phyloP scores from a whole-genome alignment of 257 asterid genomes.

The Solanum etuberosum region DNA sequence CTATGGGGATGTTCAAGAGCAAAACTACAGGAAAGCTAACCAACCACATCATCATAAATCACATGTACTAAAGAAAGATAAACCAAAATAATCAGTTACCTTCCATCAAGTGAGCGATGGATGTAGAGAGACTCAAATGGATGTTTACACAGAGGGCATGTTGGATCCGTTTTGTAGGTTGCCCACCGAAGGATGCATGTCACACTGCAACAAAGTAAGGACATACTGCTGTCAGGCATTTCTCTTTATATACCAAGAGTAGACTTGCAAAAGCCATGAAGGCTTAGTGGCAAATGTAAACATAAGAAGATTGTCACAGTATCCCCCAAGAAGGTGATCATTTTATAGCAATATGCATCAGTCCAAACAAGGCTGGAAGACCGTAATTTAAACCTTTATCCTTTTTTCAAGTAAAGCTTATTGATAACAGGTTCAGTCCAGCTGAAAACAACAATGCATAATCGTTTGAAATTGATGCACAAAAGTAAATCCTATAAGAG shows the following conservation, averaged over 20 bases:
- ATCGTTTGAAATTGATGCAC: background rate
- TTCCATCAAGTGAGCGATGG: conserved; percentile 88
- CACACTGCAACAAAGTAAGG: conserved; percentile 34
- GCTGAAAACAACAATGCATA: background rate
- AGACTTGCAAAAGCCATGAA: background rate
- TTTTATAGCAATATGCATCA: background rate
- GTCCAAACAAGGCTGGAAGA: background rate
- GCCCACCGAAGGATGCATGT: conserved; percentile 89
- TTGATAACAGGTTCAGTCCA: background rate
- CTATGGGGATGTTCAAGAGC: background rate
- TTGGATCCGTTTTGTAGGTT: conserved; percentile 64
- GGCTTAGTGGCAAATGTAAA: background rate
- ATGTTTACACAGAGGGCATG: conserved; percentile 83
- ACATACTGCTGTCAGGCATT: background rate
- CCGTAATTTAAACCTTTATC: background rate
- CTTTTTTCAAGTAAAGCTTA: background rate
- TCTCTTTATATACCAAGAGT: background rate
- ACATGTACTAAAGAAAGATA: background rate
- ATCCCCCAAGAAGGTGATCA: background rate
- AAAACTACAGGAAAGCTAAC: background rate
- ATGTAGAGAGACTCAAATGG: conserved; percentile 67
- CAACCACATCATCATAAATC: background rate
- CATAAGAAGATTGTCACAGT: background rate
- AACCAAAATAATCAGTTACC: conserved; percentile 28
- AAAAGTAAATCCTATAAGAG: background rate